Conservation (phyloP, 345 rosid genomes). For the Pistacia vera region DNA sequence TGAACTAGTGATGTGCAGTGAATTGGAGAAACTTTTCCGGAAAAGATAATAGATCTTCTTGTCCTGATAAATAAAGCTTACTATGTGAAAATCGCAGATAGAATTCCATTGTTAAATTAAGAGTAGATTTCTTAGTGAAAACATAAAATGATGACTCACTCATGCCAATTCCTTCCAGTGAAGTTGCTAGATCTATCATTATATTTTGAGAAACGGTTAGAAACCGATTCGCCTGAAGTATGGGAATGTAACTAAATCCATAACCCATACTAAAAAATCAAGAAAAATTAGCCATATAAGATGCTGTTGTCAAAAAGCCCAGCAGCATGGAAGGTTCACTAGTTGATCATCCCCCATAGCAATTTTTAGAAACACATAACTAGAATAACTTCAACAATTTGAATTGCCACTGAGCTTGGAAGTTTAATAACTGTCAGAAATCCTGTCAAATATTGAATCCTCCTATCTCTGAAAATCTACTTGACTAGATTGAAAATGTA, state of each 20-base stretch:
- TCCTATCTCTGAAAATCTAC: background rate
- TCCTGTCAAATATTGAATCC: background rate
- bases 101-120: background rate
- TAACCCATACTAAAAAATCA: background rate
- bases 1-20: background rate
- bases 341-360: background rate
- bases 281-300: background rate
- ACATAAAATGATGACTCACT: background rate
- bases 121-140: background rate
- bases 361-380: background rate
- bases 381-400: background rate
- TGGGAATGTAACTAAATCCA: background rate
- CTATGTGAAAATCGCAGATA: background rate
- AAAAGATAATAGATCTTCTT: background rate
- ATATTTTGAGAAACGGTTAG: background rate
- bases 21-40: background rate
- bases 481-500: background rate
- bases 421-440: background rate
- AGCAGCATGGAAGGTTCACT: background rate
- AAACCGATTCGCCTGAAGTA: background rate
- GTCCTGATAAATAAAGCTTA: background rate
- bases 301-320: background rate
- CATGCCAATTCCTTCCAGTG: background rate
- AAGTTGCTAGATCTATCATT: background rate
- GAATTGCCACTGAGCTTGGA: background rate